Evolutionary conservation across 805 yeast genomes (phyloP), one percentile per base, ranked within the genome.

Genomic region (baker's yeast (Saccharomyces cerevisiae)): DNA sequence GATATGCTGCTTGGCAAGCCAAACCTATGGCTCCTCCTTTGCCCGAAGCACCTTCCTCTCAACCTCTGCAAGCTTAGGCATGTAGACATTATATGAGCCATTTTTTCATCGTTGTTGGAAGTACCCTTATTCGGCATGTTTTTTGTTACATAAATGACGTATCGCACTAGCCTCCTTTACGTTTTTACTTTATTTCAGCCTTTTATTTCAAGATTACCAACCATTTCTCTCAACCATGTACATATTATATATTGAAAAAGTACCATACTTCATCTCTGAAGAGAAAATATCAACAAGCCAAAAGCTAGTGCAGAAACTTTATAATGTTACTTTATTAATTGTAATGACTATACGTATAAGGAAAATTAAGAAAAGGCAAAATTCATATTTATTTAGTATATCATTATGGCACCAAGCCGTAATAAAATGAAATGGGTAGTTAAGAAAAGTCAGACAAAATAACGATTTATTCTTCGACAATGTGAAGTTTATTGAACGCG

Each of bases 1-100:
- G 97, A 76, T 82, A 83, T 67, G 81, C 87, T 79, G 96, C 96
- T 30, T 80, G 82, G 80, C 85, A 83, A 57, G 90, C 88, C 69
- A 82, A 83, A 62, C 89, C 89, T 30, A 76, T 80, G 67, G 83
- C 84, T 48, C 81, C 82, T 59, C 82, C 83, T 36, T 64, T 79
- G 52, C 83, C 84, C 50, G 83, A 75, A 28, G 62, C 61, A 26
- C 46, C 59, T 14, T 48, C 59, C 29, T 65, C 61, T 36, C 73
- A 71, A 61, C 73, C 75, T 46, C 57, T 67, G 57, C 71, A 67
- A 57, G 72, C 73, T 53, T 69, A 61, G 51, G 50, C 46, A 56
- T n/a, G 32, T 28, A 31, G 43, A 48, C 28, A 49, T 27, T 14
- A n/a, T 32, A n/a, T n/a, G 21, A 32, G 10, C 11, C 24, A 17